Conservation (phyloP, 2,329 filamentous ascomycete genomes). For the Arthrobotrys pseudoclavata region DNA sequence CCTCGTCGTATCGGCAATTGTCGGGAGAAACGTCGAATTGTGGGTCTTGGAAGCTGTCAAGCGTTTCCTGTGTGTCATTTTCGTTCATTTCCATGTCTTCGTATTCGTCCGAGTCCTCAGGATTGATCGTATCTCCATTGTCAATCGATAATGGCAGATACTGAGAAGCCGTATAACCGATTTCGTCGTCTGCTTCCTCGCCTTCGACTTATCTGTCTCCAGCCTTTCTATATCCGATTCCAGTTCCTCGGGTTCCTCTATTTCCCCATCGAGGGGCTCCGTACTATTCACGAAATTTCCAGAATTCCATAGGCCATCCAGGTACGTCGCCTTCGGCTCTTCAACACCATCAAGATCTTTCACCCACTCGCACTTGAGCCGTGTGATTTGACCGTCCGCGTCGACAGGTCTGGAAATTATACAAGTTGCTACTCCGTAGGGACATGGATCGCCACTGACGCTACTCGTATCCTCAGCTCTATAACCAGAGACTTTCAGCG, state of each 20-base stretch:
- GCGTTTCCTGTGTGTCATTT: neutral
- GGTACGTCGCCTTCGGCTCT: too few species aligned
- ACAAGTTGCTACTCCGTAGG: neutral
- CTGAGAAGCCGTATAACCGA: conserved; percentile 8
- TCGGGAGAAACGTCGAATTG: neutral
- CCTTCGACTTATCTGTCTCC: neutral
- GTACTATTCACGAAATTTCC: neutral
- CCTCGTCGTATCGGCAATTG: conserved; percentile 11
- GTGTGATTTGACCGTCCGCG: neutral
- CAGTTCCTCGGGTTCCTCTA: neutral
- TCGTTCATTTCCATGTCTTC: neutral
- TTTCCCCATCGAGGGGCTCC: neutral
- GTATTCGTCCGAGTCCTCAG: conserved; percentile 1
- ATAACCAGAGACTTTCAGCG: neutral
- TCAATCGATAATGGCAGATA: neutral
- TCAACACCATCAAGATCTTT: neutral
- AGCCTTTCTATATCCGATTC: neutral
- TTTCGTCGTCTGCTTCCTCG: conserved; percentile 9
- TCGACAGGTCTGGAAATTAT: neutral
- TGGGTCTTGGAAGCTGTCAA: conserved; percentile 11
- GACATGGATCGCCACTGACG: too few species aligned
- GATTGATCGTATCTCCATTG: neutral
- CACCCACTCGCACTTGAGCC: neutral
- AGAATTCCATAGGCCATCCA: neutral
- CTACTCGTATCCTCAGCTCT: neutral